Percentiles rank a stretch among this genome's conserved stretches.
These are phyloP conservation scores for Penicillium oxalicum DNA, from an alignment of 2,329 filamentous ascomycete genomes.

Conservation along the genomic window DNA sequence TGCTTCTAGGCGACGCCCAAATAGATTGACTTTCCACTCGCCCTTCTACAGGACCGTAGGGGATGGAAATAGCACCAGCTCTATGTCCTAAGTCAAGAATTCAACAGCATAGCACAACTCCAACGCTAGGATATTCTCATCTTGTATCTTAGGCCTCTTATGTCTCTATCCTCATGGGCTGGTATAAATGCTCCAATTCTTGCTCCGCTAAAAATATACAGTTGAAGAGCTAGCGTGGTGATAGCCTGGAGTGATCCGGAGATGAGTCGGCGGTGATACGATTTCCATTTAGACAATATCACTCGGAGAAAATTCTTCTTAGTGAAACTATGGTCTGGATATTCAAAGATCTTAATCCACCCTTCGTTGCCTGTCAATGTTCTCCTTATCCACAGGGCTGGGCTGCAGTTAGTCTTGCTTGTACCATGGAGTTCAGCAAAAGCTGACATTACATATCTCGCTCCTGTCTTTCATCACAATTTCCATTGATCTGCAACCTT, in stretches of 20 bases:
- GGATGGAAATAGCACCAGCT: slow-evolving; percentile 13
- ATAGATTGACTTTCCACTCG: slow-evolving; percentile 12
- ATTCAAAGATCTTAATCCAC: slow-evolving; percentile 8
- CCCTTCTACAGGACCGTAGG: slow-evolving; percentile 10
- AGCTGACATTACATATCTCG: slow-evolving; percentile 12
- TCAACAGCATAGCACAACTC: neutral
- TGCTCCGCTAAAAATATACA: slow-evolving; percentile 13
- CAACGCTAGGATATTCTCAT: neutral
- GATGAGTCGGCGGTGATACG: slow-evolving; percentile 6
- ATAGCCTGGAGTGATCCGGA: slow-evolving; percentile 12
- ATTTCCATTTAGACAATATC: neutral
- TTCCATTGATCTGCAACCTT: slow-evolving; percentile 7
- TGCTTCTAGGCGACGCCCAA: slow-evolving; percentile 6
- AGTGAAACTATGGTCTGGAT: slow-evolving; percentile 9
- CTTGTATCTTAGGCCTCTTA: slow-evolving; percentile 6
- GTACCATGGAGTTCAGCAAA: neutral
- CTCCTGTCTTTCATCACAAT: slow-evolving; percentile 10
- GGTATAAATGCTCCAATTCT: slow-evolving; percentile 14
- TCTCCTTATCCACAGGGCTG: slow-evolving; percentile 14
- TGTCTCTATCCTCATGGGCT: slow-evolving; percentile 6
- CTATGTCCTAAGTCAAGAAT: slow-evolving; percentile 9
- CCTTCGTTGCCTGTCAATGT: slow-evolving; percentile 4
- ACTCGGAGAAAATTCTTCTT: slow-evolving; percentile 10
- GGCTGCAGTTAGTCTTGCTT: slow-evolving; percentile 3
- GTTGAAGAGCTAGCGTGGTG: slow-evolving; percentile 10